These are phyloP conservation scores for Syzygium malaccense DNA, from an alignment of 441 rosid species.

Conservation along the genomic window DNA sequence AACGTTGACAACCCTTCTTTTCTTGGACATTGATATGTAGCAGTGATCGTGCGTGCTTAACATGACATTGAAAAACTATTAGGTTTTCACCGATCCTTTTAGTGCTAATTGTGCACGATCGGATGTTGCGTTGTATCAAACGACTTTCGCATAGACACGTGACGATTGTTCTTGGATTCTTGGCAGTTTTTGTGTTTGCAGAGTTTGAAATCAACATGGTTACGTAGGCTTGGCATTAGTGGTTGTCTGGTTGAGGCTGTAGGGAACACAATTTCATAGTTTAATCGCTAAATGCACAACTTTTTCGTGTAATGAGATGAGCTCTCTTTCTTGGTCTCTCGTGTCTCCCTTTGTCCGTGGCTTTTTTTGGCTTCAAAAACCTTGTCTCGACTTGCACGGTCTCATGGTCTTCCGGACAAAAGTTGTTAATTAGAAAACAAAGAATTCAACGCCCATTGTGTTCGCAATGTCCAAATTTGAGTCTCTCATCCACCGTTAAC, in stretches of 20 bases:
- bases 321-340: background rate
- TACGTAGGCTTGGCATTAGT: background rate
- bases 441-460: background rate
- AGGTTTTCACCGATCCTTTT: too few relatives aligned
- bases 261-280: background rate
- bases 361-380: background rate
- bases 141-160: background rate
- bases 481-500: background rate
- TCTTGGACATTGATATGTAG: background rate
- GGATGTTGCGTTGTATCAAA: background rate
- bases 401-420: background rate
- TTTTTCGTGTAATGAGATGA: background rate
- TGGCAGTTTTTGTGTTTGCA: background rate
- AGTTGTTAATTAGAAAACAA: background rate
- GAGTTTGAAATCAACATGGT: background rate
- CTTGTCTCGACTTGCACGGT: background rate
- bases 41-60: background rate
- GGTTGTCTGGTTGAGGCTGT: background rate
- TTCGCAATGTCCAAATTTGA: background rate
- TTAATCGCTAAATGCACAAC: background rate
- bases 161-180: background rate
- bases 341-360: background rate
- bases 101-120: background rate
- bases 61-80: background rate
- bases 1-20: background rate